Base-by-base conservation (phyloP, 192 early-diverging fungal species). In the Coemansia sp. region DNA sequence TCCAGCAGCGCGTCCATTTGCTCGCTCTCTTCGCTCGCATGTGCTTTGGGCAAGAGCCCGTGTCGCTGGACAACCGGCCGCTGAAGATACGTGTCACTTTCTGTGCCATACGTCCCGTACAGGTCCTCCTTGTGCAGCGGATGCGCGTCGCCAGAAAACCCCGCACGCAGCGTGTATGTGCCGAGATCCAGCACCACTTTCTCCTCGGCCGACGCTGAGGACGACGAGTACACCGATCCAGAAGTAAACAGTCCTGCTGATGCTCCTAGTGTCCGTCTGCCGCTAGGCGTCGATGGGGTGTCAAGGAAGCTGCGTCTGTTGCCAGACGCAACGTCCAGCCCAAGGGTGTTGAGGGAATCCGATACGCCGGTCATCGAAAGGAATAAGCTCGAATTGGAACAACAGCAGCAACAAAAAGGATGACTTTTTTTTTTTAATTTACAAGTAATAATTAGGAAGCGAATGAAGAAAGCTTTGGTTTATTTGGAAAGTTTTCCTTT, bases 161-260 rank as follows among this genome's bases (percentile, higher is more conserved):
- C 95, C 63, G 88, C 92, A 20, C 92, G 92, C 59, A 95, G 80
- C 58, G 89, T 90, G 31, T 85, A 77, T 1, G 91, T 87, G 18
- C 95, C 93, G 52, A 96, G 82, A 71, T 96, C 95, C 9, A 96
- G 85, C 9, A 96, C 89, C 23, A 96, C 86, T 7, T 91, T 83
- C 56, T 96, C 93, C 75, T 95, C 95, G 57, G 89, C 66, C 12
- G 65, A 29, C 84, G 51, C 85, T 4, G 30, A 13, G 15, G 55
- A 34, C 7, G 55, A 9, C 55, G 55, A 34, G n/a, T 30, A 57
- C 5, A 33, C 16, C 28, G 55, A 57, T 33, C 49, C 26, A 13
- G 55, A 33, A 2, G 12, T 25, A 51, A 34, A 21, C 30, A 57
- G 31, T 2, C 31, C 55, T 7, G 55, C 4, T 7, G 55, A 6